Base-by-base conservation (phyloP, 371 early-diverging fungal genomes). In the Amoeboaphelidium protococcarum region DNA sequence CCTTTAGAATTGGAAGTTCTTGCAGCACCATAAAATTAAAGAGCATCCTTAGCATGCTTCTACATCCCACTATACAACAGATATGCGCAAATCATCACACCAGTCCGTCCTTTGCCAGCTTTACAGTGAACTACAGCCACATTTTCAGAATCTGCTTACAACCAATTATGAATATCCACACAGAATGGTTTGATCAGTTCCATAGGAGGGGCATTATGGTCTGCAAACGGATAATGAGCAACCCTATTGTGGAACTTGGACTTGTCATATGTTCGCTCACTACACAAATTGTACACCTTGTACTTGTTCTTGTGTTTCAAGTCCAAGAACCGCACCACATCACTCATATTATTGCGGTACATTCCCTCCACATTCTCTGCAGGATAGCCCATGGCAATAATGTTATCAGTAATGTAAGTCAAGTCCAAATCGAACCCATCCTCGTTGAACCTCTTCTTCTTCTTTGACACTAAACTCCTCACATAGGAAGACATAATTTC, bases 41-140 rank as follows among this genome's bases (percentile, higher is more conserved):
- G 66, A 19, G 74, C 74, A 19, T 68, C 70, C 12, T 55, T 53
- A 0, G 72, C 64, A 40, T 58, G 57, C 0, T 41, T 26, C 0
- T 55, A 62, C 16, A 53, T 47, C 4, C 67, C 59, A 13, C 63
- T 49, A 46, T 65, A 63, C 1, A 78, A 50, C 31, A 80, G 53
- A 22, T 71, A 58, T 2, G 72, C 53, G 26, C 74, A 68, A 22
- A 79, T 58, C 59, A 78, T 69, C 6, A 71, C 67, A 2, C 80
- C 80, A 3, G 80, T 80, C 16, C 80, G 58, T 2, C 80, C 80
- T 48, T 80, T 80, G 10, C 79, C 80, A 20, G 80, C 80, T 51
- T 78, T 78, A 50, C 80, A 80, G 51, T 80, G 80, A 3, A 80
- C 58, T 0, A 66, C 78, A 0, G 73, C 75, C 6, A 75, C 66